Percentiles rank a stretch among this genome's conserved stretches.
Evolutionary conservation across 1,139 yeast species (phyloP).

Genomic region (Candida neerlandica): DNA sequence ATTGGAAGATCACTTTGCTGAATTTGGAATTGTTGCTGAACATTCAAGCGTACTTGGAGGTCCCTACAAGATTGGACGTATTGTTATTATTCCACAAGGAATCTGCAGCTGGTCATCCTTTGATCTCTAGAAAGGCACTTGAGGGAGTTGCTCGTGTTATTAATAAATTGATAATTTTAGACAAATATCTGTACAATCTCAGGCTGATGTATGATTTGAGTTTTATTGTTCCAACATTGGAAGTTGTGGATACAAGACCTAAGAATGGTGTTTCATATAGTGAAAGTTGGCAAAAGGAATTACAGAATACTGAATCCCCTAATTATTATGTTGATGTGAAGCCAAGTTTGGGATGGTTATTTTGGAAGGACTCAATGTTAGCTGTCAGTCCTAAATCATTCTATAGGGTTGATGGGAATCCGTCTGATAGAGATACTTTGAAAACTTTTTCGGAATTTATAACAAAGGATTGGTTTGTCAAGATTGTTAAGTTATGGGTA

Average conservation of each 20-base stretch:
- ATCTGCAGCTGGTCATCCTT: slow-evolving; percentile 73
- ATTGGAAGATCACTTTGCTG: slow-evolving; percentile 71
- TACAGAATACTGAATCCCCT: slow-evolving; percentile 52
- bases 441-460: slow-evolving; percentile 47
- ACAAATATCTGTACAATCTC: slow-evolving; percentile 56
- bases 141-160: slow-evolving; percentile 63
- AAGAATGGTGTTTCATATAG: slow-evolving; percentile 37
- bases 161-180: slow-evolving; percentile 53
- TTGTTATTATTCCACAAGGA: slow-evolving; percentile 53
- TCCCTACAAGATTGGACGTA: slow-evolving; percentile 45
- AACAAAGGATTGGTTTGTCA: slow-evolving; percentile 59
- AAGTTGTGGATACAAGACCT: slow-evolving; percentile 45
- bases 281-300: slow-evolving; percentile 52
- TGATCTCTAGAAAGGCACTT: slow-evolving; percentile 62
- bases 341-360: slow-evolving; percentile 69
- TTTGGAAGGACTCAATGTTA: slow-evolving; percentile 66
- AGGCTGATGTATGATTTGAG: slow-evolving; percentile 46
- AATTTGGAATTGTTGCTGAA: slow-evolving; percentile 57
- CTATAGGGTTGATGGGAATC: slow-evolving; percentile 32
- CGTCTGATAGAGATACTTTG: slow-evolving; percentile 44
- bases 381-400: slow-evolving; percentile 43
- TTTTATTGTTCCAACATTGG: slow-evolving; percentile 40
- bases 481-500: slow-evolving; percentile 56
- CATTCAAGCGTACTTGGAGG: slow-evolving; percentile 59
- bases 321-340: slow-evolving; percentile 59